Evolutionary conservation across 139 green algal genomes (phyloP), one percentile per base, ranked within the genome.

Genomic region (Chlorella sorokiniana): DNA sequence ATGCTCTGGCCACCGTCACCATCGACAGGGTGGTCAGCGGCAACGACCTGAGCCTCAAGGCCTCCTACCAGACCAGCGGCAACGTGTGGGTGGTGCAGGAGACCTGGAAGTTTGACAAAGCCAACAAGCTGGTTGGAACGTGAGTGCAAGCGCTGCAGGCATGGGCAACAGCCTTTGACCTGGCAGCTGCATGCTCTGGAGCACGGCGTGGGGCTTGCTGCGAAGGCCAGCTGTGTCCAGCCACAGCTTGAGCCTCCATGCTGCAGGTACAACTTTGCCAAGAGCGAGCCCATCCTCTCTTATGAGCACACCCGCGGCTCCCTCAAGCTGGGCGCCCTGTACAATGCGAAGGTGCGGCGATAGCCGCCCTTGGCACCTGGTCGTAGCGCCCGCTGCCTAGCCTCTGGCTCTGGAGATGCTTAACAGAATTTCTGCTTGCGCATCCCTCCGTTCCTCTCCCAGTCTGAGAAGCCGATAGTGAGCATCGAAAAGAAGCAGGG

Each of bases 251-350:
- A n/a, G 37, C 69, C 16, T 37, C 7, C 59, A 1, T 37, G n/a
- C 11, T 42, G 78, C 64, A 67, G 41, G 11, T 88, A 88, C 76
- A 86, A 88, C 42, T 88, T 88, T 37, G 7, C 18, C 14, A 84
- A 40, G 25, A 64, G 84, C 37, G 80, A 84, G 45, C 65, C 69
- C n/a, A 31, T 62, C 5, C 78, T 83, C 56, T 35, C 25, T 22
- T 83, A 78, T 27, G 82, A 64, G 35, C 74, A 77, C 56, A 85
- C 42, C 59, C 37, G 52, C 25, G 78, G 78, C 31, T 23, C 18
- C 14, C 76, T 65, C 31, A 74, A 70, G n/a, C 64, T 72, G 31
- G 51, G 64, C 23, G 74, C 25, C 7, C 23, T 22, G 33, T 88
- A 88, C 74, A 71, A 78, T 38, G 52, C 84, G 44, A 63, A 63